Conservation (phyloP, 2,329 filamentous ascomycete genomes). For the Bipolaris cookei region DNA sequence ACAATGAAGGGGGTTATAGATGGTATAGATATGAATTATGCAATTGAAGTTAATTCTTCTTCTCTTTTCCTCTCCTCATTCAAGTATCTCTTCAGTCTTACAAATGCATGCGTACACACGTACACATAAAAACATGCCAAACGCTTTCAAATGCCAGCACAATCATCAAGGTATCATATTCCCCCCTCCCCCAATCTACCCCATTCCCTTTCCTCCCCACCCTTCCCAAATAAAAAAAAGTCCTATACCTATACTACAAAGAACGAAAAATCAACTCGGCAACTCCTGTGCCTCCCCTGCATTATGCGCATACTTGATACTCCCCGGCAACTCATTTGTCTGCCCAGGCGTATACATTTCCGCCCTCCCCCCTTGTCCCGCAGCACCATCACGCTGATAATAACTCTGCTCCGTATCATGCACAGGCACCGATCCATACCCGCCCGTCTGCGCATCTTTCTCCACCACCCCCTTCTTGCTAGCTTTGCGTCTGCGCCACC, state of each 20-base stretch:
- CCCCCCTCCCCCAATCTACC: not conserved
- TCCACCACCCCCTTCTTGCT: constrained; percentile 2
- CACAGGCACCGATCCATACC: constrained; percentile 9
- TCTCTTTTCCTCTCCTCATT: not conserved
- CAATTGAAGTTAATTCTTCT: not conserved
- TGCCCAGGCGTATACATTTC: constrained; percentile 14
- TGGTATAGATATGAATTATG: not conserved
- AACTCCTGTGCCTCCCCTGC: constrained; percentile 8
- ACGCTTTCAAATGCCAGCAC: not conserved
- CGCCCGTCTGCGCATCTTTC: constrained; percentile 8
- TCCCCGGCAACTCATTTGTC: constrained; percentile 24
- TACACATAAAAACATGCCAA: too few species aligned
- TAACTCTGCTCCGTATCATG: constrained; percentile 2
- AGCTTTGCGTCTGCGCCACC: constrained; percentile 23
- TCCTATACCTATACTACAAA: too few species aligned
- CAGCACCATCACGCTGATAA: not conserved
- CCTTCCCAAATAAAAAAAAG: not conserved
- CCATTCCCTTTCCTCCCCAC: not conserved
- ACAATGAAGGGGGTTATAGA: not conserved
- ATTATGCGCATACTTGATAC: constrained; percentile 27
- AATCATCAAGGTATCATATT: not conserved
- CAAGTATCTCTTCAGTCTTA: too few species aligned
- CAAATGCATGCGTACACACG: too few species aligned
- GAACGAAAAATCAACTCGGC: constrained; percentile 5
- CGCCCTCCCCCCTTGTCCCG: not conserved